Evolutionary conservation across 805 yeast species (phyloP).

Genomic region (Zygoascus flipseniorum): DNA sequence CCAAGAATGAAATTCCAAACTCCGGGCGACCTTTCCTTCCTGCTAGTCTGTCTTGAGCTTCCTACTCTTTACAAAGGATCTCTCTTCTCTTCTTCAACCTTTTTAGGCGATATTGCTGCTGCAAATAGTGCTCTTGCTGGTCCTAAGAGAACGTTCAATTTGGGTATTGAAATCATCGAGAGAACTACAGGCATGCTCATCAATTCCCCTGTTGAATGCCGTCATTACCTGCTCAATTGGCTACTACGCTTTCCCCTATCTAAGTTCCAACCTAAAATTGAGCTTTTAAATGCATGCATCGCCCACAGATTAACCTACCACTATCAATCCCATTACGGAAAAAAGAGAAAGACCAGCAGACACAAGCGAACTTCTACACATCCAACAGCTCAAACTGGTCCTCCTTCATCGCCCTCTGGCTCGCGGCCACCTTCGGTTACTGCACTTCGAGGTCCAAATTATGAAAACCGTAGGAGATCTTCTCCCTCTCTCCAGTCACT

Average conservation of each 20-base stretch:
- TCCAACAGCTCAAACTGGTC: not conserved
- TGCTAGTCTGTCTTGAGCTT: slow-evolving; percentile 58
- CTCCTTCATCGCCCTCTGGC: not conserved
- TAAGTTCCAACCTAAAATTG: slow-evolving; percentile 47
- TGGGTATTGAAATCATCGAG: slow-evolving; percentile 63
- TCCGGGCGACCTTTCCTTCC: slow-evolving; percentile 45
- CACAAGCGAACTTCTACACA: not conserved
- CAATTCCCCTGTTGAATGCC: slow-evolving; percentile 33
- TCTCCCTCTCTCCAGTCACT: not conserved
- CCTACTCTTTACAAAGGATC: slow-evolving; percentile 41
- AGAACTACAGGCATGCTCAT: slow-evolving; percentile 62
- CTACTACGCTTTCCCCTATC: slow-evolving; percentile 37
- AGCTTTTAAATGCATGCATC: slow-evolving; percentile 64
- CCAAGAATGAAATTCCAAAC: slow-evolving; percentile 33
- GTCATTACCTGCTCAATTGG: slow-evolving; percentile 47
- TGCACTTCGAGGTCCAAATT: not conserved
- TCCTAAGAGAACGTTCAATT: slow-evolving; percentile 36
- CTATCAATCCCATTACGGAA: slow-evolving; percentile 5
- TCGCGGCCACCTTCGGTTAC: not conserved
- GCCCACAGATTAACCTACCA: slow-evolving; percentile 59
- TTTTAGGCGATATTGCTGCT: slow-evolving; percentile 11
- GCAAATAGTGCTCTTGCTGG: slow-evolving; percentile 29
- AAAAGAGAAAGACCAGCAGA: slow-evolving; percentile 7
- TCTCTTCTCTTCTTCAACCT: slow-evolving; percentile 8
- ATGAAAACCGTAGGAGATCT: not conserved